A percentile compares a stretch with the other conserved stretches of the same genome.
Evolutionary conservation across 2,329 filamentous ascomycete genomes (phyloP).

Genomic region (Aspergillus ochraceoroseus): DNA sequence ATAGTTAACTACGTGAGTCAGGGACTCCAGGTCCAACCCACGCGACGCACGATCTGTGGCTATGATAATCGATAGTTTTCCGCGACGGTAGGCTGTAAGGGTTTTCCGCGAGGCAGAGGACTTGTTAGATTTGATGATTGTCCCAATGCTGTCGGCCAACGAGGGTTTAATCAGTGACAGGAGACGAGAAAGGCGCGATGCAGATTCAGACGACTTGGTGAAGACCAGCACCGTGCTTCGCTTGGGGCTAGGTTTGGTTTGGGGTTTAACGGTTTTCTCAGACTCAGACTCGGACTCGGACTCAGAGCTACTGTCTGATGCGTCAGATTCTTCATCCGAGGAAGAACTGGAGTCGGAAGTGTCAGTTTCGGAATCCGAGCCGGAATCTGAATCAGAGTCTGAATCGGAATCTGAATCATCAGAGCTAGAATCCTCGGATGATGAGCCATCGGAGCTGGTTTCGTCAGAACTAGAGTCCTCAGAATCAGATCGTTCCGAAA

Average conservation of each 20-base stretch:
- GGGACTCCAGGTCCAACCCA: constrained; percentile 73
- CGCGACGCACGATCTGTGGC: constrained; percentile 91
- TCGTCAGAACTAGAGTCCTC: constrained; percentile 27
- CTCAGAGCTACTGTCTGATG: constrained; percentile 19
- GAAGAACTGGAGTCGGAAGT: constrained; percentile 19
- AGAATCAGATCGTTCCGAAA: constrained; percentile 17
- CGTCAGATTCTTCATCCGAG: constrained; percentile 19
- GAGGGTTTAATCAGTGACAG: constrained; percentile 62
- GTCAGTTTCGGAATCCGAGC: constrained; percentile 27
- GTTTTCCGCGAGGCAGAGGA: constrained; percentile 64
- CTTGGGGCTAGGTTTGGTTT: constrained; percentile 28
- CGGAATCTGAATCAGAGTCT: constrained; percentile 26
- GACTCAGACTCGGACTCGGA: constrained; percentile 19
- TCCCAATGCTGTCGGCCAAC: constrained; percentile 57
- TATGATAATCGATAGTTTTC: constrained; percentile 67
- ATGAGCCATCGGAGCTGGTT: constrained; percentile 37
- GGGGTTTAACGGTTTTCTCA: constrained; percentile 2
- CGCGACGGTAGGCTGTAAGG: constrained; percentile 59
- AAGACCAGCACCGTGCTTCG: constrained; percentile 65
- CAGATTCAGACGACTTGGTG: constrained; percentile 82
- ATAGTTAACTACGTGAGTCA: constrained; percentile 89
- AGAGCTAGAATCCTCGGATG: constrained; percentile 35
- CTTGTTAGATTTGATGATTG: constrained; percentile 72
- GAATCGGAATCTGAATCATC: constrained; percentile 28
- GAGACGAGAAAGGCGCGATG: constrained; percentile 78